Evolutionary conservation across 2,329 filamentous ascomycete genomes (phyloP), one percentile per base, ranked within the genome.

Genomic region (Calonectria honghensis): DNA sequence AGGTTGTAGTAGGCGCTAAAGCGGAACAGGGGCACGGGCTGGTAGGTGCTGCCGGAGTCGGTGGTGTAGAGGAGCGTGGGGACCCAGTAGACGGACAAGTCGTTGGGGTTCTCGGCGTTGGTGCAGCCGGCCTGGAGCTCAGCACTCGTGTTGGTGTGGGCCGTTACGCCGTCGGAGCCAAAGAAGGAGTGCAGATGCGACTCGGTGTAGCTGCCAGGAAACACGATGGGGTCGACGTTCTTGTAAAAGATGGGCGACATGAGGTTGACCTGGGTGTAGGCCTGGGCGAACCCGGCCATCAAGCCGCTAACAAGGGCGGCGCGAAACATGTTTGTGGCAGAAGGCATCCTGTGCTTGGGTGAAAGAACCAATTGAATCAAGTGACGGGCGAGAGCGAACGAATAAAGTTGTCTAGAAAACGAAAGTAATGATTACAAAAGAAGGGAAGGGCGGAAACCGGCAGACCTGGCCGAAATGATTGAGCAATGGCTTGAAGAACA

Each of bases 1-100:
- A 85, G 73, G 39, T 81, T 86, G 81, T 89, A 89, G 82, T 89
- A 89, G 24, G 87, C 86, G 48, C 82, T 86, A 82, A 89, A 89
- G 68, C 85, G 84, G 70, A 75, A 78, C 63, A 81, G 79, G 68
- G 77, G 83, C 16, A 84, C 84, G 16, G 78, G 77, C 20, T 83
- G 81, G 10, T 78, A 85, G 45, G 82, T 80, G 27, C 80, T 81
- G n/a, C 73, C 79, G 45, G 83, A 81, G 29, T 83, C 77, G 48
- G 79, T 76, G 10, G 83, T 84, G 76, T 84, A 85, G 2, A 86
- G 83, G 6, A 85, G 84, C 0, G 87, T 88, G 0, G 87, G 87
- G 0, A 85, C 82, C 87, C 85, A 89, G 83, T 89, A 89, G 5
- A 84, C 81, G 0, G 85, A 87, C 1, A 88, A 79, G 72, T 89